Evolutionary conservation across 2,329 filamentous ascomycete genomes (phyloP).

Genomic region (Diaporthe ampelina): DNA sequence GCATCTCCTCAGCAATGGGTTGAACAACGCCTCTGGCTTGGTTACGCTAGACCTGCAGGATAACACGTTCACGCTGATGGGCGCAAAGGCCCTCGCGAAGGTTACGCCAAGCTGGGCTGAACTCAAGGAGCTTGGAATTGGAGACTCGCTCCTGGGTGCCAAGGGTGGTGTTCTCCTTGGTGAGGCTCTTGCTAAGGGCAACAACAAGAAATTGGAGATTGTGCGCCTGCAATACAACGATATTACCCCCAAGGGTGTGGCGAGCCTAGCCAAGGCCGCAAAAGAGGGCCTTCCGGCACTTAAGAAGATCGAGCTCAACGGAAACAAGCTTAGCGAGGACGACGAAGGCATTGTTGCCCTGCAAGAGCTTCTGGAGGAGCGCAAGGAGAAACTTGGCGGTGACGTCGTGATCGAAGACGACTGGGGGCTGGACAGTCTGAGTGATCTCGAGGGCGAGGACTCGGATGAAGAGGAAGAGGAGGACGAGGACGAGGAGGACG

Average conservation of each 20-base stretch:
- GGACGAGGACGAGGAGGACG: constrained; percentile 73
- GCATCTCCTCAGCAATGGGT: constrained; percentile 82
- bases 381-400: constrained; percentile 81
- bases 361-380: constrained; percentile 78
- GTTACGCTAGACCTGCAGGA: constrained; percentile 92
- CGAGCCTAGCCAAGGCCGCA: constrained; percentile 77
- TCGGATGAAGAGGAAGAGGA: constrained; percentile 78
- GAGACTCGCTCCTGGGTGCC: constrained; percentile 86
- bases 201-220: constrained; percentile 84
- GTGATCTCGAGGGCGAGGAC: constrained; percentile 85
- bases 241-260: constrained; percentile 82
- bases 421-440: constrained; percentile 88
- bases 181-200: constrained; percentile 78
- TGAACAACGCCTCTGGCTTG: constrained; percentile 78
- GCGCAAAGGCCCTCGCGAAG: constrained; percentile 82
- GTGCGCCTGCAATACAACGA: constrained; percentile 95
- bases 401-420: constrained; percentile 79
- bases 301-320: constrained; percentile 92
- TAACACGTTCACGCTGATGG: constrained; percentile 92
- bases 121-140: constrained; percentile 86
- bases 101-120: constrained; percentile 81
- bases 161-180: constrained; percentile 83
- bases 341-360: constrained; percentile 79
- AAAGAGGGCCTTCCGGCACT: constrained; percentile 79
- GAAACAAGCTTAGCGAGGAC: constrained; percentile 93